Percentiles rank a stretch among this genome's conserved stretches.
Conservation (phyloP, 1,284 basidiomycete species). For the Apiotrichum domesticum region DNA sequence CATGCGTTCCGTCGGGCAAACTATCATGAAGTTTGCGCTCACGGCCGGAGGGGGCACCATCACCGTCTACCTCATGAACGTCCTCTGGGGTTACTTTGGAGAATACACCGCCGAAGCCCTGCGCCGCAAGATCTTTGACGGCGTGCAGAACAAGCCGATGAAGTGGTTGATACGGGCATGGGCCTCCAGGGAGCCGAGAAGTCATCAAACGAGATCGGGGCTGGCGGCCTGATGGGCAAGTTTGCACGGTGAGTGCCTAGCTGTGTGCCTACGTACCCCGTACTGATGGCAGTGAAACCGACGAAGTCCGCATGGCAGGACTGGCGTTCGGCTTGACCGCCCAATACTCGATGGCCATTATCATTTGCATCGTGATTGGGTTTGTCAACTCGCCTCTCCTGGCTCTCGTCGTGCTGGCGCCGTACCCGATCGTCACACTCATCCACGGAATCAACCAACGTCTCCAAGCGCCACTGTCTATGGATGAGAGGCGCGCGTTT, state of each 20-base stretch:
- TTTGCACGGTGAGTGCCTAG: constrained; percentile 65
- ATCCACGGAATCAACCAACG: constrained; percentile 69
- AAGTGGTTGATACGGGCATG: constrained; percentile 79
- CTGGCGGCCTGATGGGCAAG: constrained; percentile 89
- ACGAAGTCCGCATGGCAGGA: constrained; percentile 81
- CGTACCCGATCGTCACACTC: constrained; percentile 74
- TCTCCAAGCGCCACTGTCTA: constrained; percentile 58
- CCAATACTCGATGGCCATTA: constrained; percentile 71
- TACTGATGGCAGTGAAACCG: constrained; percentile 67
- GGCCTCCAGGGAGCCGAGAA: constrained; percentile 57
- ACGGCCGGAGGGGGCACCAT: constrained; percentile 65
- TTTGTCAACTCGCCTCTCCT: constrained; percentile 74
- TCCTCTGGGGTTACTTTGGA: constrained; percentile 81
- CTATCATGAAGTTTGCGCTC: constrained; percentile 62
- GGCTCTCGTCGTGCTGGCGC: constrained; percentile 83
- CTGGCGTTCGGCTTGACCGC: constrained; percentile 69
- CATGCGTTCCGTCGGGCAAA: constrained; percentile 56
- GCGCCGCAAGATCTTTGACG: constrained; percentile 62
- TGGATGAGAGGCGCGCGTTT: constrained; percentile 61
- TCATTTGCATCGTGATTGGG: constrained; percentile 74
- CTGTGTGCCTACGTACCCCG: background rate
- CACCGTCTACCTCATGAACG: constrained; percentile 67
- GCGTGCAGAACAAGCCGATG: constrained; percentile 68
- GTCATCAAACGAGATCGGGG: constrained; percentile 57
- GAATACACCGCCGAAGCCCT: constrained; percentile 71